These are phyloP conservation scores for Cutaneotrichosporon dermatis DNA, from an alignment of 1,284 basidiomycete genomes.

Conservation along the genomic window DNA sequence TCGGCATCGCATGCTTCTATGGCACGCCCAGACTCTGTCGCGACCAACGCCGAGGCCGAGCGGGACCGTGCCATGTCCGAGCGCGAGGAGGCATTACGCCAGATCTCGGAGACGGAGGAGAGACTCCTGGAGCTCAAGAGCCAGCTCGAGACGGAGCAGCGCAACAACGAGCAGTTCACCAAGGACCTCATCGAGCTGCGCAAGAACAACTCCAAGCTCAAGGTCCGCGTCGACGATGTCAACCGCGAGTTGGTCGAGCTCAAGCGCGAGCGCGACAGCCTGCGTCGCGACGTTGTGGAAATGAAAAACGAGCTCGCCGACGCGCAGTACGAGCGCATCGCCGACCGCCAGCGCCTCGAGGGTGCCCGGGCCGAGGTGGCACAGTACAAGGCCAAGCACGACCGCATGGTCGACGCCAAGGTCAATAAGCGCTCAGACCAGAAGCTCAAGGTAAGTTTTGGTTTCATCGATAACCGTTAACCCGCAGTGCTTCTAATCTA, in stretches of 20 bases:
- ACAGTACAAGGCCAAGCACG: conserved; percentile 35
- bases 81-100: conserved; percentile 16
- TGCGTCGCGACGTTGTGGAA: conserved; percentile 22
- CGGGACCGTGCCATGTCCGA: conserved; percentile 17
- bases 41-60: conserved; percentile 13
- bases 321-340: conserved; percentile 32
- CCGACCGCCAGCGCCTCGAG: conserved; percentile 35
- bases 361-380: conserved; percentile 37
- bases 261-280: conserved; percentile 34
- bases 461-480: not conserved
- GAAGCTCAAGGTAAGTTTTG: conserved; percentile 39
- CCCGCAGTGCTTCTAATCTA: conserved; percentile 24
- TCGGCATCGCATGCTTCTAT: not conserved
- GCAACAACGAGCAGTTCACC: conserved; percentile 21
- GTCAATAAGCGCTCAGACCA: conserved; percentile 36
- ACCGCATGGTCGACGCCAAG: conserved; percentile 40
- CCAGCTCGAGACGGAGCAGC: conserved; percentile 14
- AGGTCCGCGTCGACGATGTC: conserved; percentile 31
- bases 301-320: conserved; percentile 26
- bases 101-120: conserved; percentile 12
- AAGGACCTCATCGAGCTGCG: conserved; percentile 25
- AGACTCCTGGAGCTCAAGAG: conserved; percentile 13
- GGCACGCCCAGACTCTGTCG: conserved; percentile 13
- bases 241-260: conserved; percentile 26
- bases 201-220: conserved; percentile 35